Percentiles rank a stretch among this genome's conserved stretches.
phyloP scores from a whole-genome alignment of 176 grass and related monocot species.

The Alopecurus myosuroides region DNA sequence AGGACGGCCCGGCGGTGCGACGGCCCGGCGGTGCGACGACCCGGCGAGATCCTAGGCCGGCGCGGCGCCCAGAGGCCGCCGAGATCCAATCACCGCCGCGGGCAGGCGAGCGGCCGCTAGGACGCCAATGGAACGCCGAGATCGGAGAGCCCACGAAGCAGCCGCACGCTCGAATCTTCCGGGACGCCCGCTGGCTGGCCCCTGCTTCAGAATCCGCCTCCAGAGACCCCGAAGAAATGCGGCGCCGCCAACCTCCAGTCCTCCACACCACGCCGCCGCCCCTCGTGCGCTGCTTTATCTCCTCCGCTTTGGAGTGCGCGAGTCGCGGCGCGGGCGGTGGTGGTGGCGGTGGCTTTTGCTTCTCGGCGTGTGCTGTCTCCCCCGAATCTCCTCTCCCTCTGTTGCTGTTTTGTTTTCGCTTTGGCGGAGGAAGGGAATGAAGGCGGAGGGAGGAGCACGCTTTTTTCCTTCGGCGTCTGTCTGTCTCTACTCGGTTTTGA shows the following conservation, averaged over 20 bases:
- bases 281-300: neutral
- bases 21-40: neutral
- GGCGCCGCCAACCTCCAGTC: neutral
- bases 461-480: no score
- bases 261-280: neutral
- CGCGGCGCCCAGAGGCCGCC: neutral
- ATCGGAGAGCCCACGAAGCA: neutral
- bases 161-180: neutral
- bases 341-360: neutral
- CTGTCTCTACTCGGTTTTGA: neutral
- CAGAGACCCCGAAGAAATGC: neutral
- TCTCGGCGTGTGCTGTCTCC: neutral
- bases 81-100: slow-evolving; percentile 27
- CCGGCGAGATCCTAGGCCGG: neutral
- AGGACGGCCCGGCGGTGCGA: neutral
- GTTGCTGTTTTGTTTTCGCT: neutral
- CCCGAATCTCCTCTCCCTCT: neutral
- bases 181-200: neutral
- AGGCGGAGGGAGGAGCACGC: neutral
- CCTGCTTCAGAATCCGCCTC: neutral
- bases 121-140: neutral
- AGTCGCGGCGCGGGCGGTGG: neutral
- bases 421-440: neutral
- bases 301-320: neutral
- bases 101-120: neutral